Conservation (phyloP, 2,329 filamentous ascomycete species). For the Fusarium globosum region DNA sequence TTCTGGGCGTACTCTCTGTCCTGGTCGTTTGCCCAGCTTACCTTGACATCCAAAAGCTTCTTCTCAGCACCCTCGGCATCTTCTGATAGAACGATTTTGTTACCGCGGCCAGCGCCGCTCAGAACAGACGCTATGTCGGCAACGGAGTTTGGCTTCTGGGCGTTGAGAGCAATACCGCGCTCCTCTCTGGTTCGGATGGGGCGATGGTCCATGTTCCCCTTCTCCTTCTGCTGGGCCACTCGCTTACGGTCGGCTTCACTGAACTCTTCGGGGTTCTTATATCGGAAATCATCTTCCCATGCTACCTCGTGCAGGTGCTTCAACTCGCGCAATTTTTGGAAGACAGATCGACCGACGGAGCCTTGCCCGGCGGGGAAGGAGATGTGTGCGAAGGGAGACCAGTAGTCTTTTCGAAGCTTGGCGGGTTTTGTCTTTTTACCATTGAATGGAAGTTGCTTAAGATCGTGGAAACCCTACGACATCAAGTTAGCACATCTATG, state of each 20-base stretch:
- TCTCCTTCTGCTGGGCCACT: constrained; percentile 45
- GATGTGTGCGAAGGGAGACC: constrained; percentile 70
- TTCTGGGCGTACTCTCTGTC: constrained; percentile 59
- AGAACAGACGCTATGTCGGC: constrained; percentile 73
- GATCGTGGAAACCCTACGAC: constrained; percentile 54
- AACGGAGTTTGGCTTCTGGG: constrained; percentile 70
- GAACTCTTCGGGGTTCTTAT: constrained; percentile 51
- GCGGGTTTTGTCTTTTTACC: constrained; percentile 74
- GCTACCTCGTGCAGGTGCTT: constrained; percentile 70
- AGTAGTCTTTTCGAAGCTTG: constrained; percentile 75
- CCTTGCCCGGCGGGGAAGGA: constrained; percentile 65
- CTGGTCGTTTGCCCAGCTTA: constrained; percentile 63
- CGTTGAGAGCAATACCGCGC: constrained; percentile 64
- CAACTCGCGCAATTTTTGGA: constrained; percentile 73
- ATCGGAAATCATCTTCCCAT: constrained; percentile 64
- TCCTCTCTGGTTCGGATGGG: constrained; percentile 53
- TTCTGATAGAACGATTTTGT: constrained; percentile 54
- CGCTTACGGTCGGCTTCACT: constrained; percentile 50
- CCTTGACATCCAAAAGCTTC: constrained; percentile 55
- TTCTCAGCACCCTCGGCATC: constrained; percentile 29
- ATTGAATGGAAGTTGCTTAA: constrained; percentile 71
- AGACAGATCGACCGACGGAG: constrained; percentile 67
- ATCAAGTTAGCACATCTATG: neutral
- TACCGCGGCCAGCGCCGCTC: constrained; percentile 62
- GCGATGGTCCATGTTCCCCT: constrained; percentile 47